A percentile compares a stretch with the other conserved stretches of the same genome.
These are phyloP conservation scores for Dillenia turbinata DNA, from an alignment of 164 flowering plant genomes.

Conservation along the genomic window DNA sequence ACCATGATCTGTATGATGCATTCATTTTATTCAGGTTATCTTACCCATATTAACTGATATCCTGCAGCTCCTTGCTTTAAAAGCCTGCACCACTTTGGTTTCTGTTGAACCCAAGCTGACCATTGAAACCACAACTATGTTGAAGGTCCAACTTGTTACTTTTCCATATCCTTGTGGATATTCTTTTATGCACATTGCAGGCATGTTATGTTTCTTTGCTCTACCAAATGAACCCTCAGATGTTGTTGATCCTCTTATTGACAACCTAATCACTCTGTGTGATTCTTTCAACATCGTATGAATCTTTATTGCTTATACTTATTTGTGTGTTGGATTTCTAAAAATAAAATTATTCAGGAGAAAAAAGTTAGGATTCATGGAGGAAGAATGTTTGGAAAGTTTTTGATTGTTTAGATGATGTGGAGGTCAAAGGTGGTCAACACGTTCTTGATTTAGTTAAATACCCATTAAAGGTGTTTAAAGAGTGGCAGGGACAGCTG, in stretches of 20 bases:
- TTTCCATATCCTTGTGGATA: background rate
- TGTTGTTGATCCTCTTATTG: constrained; percentile 72
- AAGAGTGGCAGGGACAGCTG: too few relatives aligned
- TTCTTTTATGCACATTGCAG: constrained; percentile 38
- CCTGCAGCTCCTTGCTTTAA: constrained; percentile 75
- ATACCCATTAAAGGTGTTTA: too few relatives aligned
- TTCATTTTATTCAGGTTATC: constrained; percentile 1
- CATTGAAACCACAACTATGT: constrained; percentile 74
- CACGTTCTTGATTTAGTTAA: too few relatives aligned
- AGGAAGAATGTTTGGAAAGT: too few relatives aligned
- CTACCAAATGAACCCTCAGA: constrained; percentile 79
- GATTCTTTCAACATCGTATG: constrained; percentile 86
- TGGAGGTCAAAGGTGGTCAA: too few relatives aligned
- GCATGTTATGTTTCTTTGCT: constrained; percentile 94
- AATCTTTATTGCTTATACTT: background rate
- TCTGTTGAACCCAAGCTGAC: constrained; percentile 93
- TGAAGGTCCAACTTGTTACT: constrained; percentile 58
- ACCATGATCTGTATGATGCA: background rate
- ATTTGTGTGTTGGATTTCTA: too few relatives aligned
- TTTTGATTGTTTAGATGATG: too few relatives aligned
- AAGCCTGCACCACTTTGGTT: constrained; percentile 95
- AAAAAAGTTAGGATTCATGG: too few relatives aligned
- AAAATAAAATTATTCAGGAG: too few relatives aligned
- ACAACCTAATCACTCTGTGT: constrained; percentile 91
- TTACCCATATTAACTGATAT: background rate